Conservation (phyloP, 2,329 filamentous ascomycete genomes). For the Fusarium sp. region DNA sequence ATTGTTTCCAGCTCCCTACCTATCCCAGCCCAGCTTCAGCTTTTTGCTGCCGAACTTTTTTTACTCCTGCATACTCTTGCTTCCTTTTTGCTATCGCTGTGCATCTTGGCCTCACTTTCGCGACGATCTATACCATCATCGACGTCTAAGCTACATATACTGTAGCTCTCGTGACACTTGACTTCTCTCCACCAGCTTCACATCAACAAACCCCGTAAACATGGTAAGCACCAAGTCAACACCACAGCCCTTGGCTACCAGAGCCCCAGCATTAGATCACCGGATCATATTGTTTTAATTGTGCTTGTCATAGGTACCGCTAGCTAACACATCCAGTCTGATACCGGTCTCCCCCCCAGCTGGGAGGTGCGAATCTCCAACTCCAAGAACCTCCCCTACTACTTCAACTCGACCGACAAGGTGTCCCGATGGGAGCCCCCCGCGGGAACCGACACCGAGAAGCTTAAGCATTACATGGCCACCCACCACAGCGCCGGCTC, state of each 20-base stretch:
- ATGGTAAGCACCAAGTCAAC: slow-evolving; percentile 27
- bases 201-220: slow-evolving; percentile 12
- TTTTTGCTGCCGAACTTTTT: slow-evolving; percentile 18
- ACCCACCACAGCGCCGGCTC: slow-evolving; percentile 74
- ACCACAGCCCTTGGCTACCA: not conserved
- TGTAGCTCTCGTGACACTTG: not conserved
- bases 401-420: slow-evolving; percentile 89
- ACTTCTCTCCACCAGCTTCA: not conserved
- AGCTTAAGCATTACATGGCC: slow-evolving; percentile 94
- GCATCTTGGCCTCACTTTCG: not conserved
- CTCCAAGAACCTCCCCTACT: slow-evolving; percentile 98
- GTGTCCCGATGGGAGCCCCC: slow-evolving; percentile 97
- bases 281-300: not conserved
- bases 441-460: slow-evolving; percentile 84
- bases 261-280: not conserved
- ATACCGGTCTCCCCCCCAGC: slow-evolving; percentile 80
- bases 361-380: slow-evolving; percentile 99
- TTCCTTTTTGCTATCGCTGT: slow-evolving; percentile 1
- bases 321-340: slow-evolving; percentile 57
- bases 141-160: not conserved
- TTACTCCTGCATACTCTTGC: slow-evolving; percentile 26
- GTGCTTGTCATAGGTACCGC: not conserved
- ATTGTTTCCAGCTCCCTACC: slow-evolving; percentile 27
- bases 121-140: not conserved
- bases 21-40: slow-evolving; percentile 1